Evolutionary conservation across 2,329 filamentous ascomycete genomes (phyloP).

Genomic region (Ambrosiella beaveri): DNA sequence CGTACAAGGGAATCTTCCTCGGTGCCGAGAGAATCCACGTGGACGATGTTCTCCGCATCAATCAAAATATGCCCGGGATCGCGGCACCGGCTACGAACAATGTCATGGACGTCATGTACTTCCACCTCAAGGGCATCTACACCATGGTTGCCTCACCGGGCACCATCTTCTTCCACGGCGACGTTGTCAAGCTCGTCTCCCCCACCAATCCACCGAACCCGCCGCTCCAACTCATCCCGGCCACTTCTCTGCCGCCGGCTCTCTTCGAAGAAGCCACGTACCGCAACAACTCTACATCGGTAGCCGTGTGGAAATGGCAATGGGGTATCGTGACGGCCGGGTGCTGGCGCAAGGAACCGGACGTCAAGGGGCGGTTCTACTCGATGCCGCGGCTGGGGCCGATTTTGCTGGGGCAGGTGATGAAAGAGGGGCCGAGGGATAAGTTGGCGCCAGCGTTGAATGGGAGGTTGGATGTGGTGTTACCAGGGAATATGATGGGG

Average conservation of each 20-base stretch:
- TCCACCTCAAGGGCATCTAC: slow-evolving; percentile 11
- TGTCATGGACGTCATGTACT: slow-evolving; percentile 18
- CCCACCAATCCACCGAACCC: slow-evolving; percentile 12
- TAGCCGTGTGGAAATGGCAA: slow-evolving; percentile 20
- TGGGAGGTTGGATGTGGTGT: slow-evolving; percentile 27
- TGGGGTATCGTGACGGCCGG: slow-evolving; percentile 28
- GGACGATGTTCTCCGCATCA: slow-evolving; percentile 32
- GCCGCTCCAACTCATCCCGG: slow-evolving; percentile 7
- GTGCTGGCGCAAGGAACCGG: slow-evolving; percentile 28
- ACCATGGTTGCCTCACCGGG: slow-evolving; percentile 3
- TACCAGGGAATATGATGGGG: slow-evolving; percentile 24
- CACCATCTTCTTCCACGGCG: slow-evolving; percentile 23
- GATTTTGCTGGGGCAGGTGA: slow-evolving; percentile 26
- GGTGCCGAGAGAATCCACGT: slow-evolving; percentile 32
- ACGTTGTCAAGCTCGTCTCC: slow-evolving; percentile 19
- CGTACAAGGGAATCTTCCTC: slow-evolving; percentile 32
- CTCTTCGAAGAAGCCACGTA: slow-evolving; percentile 25
- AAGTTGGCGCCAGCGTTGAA: slow-evolving; percentile 27
- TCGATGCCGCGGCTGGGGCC: slow-evolving; percentile 35
- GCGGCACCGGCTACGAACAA: not conserved
- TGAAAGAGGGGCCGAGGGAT: slow-evolving; percentile 21
- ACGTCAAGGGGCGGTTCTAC: slow-evolving; percentile 40
- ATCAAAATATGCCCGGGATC: slow-evolving; percentile 15
- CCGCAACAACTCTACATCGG: slow-evolving; percentile 22
- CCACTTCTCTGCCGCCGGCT: slow-evolving; percentile 25